Conservation (phyloP, 2,329 filamentous ascomycete genomes). For the Arthrinium phaeospermum region DNA sequence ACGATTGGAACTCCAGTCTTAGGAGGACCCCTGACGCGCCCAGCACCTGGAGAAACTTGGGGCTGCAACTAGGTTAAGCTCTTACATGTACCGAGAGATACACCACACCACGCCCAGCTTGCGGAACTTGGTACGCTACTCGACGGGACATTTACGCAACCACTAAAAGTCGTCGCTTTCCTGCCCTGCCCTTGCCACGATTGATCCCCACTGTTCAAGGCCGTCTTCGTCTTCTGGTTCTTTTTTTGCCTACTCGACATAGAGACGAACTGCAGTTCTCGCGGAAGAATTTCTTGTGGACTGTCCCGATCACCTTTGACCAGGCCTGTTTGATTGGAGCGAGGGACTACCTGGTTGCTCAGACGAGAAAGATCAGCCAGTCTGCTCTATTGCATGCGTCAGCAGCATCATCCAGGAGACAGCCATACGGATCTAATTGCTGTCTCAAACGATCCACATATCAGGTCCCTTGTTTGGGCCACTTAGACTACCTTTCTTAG, state of each 20-base stretch:
- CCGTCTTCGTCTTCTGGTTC: background rate
- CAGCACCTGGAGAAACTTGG: conserved; percentile 16
- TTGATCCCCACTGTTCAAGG: conserved; percentile 1
- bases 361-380: background rate
- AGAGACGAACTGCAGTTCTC: conserved; percentile 17
- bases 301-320: background rate
- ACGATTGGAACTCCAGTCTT: conserved; percentile 4
- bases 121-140: conserved; percentile 10
- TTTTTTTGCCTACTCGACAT: background rate
- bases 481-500: background rate
- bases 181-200: conserved; percentile 6
- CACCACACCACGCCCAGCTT: background rate
- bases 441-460: conserved; percentile 16
- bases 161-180: background rate
- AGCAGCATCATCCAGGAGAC: background rate
- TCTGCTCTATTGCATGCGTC: background rate
- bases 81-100: conserved; percentile 15
- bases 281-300: background rate
- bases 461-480: conserved; percentile 11
- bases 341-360: background rate
- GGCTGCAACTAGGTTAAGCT: conserved; percentile 15
- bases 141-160: conserved; percentile 5
- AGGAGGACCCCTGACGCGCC: conserved; percentile 14
- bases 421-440: conserved; percentile 9
- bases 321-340: background rate